Evolutionary conservation across 345 rosid species (phyloP).

Genomic region (Firmiana major): DNA sequence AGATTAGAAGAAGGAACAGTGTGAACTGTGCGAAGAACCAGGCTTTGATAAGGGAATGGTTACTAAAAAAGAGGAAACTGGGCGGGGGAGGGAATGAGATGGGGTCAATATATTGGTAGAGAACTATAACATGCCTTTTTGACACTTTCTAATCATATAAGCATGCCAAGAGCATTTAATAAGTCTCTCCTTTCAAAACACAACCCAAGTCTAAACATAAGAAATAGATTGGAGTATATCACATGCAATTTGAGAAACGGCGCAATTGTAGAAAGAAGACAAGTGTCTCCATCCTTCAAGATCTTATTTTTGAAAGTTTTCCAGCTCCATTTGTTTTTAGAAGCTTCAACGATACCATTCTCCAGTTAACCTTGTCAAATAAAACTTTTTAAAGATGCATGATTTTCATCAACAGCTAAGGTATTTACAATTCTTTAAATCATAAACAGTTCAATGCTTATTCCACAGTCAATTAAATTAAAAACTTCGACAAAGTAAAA

Average conservation of each 20-base stretch:
- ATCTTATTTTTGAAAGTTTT: not conserved
- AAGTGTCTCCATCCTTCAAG: not conserved
- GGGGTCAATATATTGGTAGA: too few relatives aligned
- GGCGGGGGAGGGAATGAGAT: not conserved
- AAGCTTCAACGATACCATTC: not conserved
- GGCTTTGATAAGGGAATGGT: not conserved
- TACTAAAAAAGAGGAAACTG: not conserved
- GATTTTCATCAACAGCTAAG: not conserved
- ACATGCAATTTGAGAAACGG: not conserved
- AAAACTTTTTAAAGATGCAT: not conserved
- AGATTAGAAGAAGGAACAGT: not conserved
- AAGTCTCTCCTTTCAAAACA: not conserved
- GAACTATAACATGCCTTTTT: not conserved
- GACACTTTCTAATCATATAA: not conserved
- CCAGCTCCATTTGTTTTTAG: not conserved
- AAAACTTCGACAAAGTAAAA: not conserved
- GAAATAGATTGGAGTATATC: not conserved
- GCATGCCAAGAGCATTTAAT: not conserved
- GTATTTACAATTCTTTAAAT: not conserved
- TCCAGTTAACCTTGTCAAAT: not conserved
- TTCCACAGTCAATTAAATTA: not conserved
- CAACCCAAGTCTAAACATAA: not conserved
- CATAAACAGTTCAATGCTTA: not conserved
- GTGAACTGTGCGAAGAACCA: not conserved
- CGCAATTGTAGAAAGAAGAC: not conserved